phyloP scores from a whole-genome alignment of 2,329 filamentous ascomycete genomes.

The Diplodia intermedia region DNA sequence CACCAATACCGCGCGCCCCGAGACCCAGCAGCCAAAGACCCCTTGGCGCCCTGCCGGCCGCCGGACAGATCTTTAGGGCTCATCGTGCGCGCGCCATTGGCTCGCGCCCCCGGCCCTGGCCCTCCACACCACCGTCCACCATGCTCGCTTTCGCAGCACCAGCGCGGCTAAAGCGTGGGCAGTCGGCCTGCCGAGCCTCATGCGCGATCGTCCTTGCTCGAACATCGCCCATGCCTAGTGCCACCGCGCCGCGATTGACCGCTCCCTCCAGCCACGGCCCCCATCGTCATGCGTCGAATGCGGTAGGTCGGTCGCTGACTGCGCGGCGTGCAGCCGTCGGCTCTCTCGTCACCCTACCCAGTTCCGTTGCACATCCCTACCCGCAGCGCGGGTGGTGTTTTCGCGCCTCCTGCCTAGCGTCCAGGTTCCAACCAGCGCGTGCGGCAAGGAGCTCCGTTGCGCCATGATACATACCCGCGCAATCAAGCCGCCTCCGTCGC shows the following conservation, averaged over 20 bases:
- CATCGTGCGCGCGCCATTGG: constrained; percentile 26
- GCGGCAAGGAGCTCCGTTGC: constrained; percentile 50
- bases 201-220: constrained; percentile 33
- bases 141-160: constrained; percentile 27
- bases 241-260: constrained; percentile 30
- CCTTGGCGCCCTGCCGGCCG: constrained; percentile 18
- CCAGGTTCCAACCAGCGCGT: constrained; percentile 31
- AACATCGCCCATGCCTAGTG: constrained; percentile 31
- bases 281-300: constrained; percentile 30
- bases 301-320: constrained; percentile 30
- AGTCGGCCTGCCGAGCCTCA: constrained; percentile 33
- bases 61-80: constrained; percentile 32
- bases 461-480: constrained; percentile 52
- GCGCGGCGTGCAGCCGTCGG: constrained; percentile 26
- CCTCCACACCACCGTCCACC: constrained; percentile 14
- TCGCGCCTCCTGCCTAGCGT: constrained; percentile 30
- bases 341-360: constrained; percentile 30
- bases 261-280: constrained; percentile 32
- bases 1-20: constrained; percentile 26
- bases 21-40: constrained; percentile 25
- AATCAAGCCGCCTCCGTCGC: constrained; percentile 28
- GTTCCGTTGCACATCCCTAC: constrained; percentile 25
- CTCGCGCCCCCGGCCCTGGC: constrained; percentile 20
- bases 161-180: constrained; percentile 28
- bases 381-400: constrained; percentile 31